Percentiles rank a stretch among this genome's conserved stretches.
phyloP scores from a whole-genome alignment of 164 flowering plant species.

The Santalum album region DNA sequence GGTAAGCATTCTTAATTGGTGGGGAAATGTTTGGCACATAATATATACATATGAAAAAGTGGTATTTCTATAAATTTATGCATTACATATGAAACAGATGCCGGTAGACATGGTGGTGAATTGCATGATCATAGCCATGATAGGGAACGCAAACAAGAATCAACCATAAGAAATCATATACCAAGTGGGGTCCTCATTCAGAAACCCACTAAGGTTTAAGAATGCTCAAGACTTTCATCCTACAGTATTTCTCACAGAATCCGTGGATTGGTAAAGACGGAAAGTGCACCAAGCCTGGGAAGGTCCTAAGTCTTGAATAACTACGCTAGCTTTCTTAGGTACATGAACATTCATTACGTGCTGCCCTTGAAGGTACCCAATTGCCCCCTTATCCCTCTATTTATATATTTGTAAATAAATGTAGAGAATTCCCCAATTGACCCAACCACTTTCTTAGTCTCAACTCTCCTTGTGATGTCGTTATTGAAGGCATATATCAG shows the following conservation, averaged over 20 bases:
- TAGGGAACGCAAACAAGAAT: slow-evolving; percentile 25
- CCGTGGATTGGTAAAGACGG: slow-evolving; percentile 55
- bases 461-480: no score
- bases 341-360: slow-evolving; percentile 43
- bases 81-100: slow-evolving; percentile 30
- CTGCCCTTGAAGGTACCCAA: slow-evolving; percentile 66
- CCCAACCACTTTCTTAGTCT: neutral
- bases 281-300: slow-evolving; percentile 34
- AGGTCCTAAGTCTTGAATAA: slow-evolving; percentile 15
- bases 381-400: no score
- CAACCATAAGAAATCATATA: slow-evolving; percentile 26
- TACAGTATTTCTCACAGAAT: slow-evolving; percentile 32
- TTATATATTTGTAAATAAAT: neutral
- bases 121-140: slow-evolving; percentile 53
- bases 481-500: neutral
- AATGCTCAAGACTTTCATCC: slow-evolving; percentile 17
- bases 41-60: no score
- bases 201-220: slow-evolving; percentile 27
- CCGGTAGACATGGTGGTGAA: slow-evolving; percentile 92
- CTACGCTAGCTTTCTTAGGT: slow-evolving; percentile 39
- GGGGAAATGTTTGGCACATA: no score
- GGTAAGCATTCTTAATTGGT: slow-evolving; percentile 31
- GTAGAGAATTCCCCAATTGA: neutral
- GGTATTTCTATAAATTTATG: neutral
- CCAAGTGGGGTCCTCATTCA: slow-evolving; percentile 58